Conservation (phyloP, 1,139 yeast species). For the Pichia sp. region DNA sequence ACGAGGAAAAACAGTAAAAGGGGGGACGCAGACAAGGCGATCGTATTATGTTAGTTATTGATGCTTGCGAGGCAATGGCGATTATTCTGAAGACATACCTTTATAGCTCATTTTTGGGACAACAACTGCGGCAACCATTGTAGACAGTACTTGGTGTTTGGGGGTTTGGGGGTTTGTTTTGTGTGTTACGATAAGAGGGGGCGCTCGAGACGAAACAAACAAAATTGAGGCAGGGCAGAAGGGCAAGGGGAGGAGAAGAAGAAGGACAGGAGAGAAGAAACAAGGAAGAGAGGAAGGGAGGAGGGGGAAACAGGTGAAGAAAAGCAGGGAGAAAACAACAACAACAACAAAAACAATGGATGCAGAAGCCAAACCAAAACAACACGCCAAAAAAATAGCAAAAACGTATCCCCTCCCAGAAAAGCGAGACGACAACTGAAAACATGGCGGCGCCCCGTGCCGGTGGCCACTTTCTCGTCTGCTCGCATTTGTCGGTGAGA, state of each 20-base stretch:
- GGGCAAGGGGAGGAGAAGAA: neutral
- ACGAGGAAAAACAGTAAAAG: neutral
- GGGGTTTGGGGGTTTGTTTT: neutral
- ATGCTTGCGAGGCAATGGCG: neutral
- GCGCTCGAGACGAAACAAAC: neutral
- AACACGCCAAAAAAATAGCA: neutral
- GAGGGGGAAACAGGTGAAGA: neutral
- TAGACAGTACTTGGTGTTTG: neutral
- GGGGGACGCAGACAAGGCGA: neutral
- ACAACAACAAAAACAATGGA: neutral
- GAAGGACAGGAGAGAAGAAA: neutral
- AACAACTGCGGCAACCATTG: constrained; percentile 29
- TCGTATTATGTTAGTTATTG: neutral
- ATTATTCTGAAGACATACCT: constrained; percentile 39
- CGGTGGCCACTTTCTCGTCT: too few species aligned
- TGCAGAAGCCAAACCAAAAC: neutral
- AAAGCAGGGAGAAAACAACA: neutral
- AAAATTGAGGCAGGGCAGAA: constrained; percentile 19
- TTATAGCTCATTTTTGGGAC: constrained; percentile 45
- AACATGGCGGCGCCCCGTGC: too few species aligned
- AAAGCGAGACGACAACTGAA: neutral
- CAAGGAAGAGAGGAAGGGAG: neutral
- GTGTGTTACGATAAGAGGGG: neutral
- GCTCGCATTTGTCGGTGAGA: too few species aligned
- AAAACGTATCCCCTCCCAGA: neutral